Evolutionary conservation across 2,329 filamentous ascomycete genomes (phyloP).

Genomic region (Aspergillus fijiensis): DNA sequence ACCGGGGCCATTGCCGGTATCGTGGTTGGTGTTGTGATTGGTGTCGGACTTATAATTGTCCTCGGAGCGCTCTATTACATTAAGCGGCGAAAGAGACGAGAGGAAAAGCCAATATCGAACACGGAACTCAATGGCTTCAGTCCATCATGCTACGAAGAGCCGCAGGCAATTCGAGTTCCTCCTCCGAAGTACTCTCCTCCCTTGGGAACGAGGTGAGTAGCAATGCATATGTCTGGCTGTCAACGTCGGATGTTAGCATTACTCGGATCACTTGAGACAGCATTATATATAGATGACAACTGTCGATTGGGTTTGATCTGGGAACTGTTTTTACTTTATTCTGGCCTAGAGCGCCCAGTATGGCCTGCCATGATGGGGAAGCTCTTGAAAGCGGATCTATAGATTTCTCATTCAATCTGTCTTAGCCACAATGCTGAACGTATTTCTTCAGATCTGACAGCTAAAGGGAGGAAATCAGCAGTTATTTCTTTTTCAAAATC

Average conservation of each 20-base stretch:
- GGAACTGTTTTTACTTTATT: too few species aligned
- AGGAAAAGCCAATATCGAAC: not conserved
- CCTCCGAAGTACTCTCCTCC: not conserved
- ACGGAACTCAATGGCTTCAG: not conserved
- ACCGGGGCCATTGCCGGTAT: not conserved
- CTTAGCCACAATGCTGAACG: too few species aligned
- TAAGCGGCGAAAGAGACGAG: not conserved
- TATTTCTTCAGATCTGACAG: too few species aligned
- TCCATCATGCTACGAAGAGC: not conserved
- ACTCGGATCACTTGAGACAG: not conserved
- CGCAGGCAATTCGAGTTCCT: not conserved
- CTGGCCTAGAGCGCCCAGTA: too few species aligned
- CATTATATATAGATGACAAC: too few species aligned
- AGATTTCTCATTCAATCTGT: too few species aligned
- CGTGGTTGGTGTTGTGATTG: not conserved
- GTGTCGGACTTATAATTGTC: not conserved
- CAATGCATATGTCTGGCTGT: not conserved
- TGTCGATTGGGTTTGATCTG: too few species aligned
- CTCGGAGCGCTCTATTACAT: not conserved
- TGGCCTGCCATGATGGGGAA: too few species aligned
- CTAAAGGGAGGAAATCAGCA: too few species aligned
- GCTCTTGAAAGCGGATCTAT: too few species aligned
- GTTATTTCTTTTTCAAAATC: not conserved
- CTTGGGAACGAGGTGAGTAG: not conserved
- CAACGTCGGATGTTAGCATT: not conserved